phyloP scores from a whole-genome alignment of 2,329 filamentous ascomycete genomes.

The Ceratocystis cacaofunesta region DNA sequence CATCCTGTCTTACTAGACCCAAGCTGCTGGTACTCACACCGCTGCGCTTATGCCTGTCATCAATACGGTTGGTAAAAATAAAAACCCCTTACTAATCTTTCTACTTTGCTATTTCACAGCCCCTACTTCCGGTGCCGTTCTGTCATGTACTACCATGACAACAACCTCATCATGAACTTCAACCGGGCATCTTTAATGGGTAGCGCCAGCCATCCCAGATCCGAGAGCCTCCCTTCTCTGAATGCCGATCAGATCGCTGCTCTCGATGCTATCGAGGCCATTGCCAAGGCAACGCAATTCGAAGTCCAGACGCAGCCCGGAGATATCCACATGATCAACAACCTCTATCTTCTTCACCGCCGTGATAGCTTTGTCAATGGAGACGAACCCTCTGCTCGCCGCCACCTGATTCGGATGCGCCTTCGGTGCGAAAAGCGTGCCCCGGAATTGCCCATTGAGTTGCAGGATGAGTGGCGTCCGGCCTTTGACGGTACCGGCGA shows the following conservation, averaged over 20 bases:
- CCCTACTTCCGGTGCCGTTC: slow-evolving; percentile 44
- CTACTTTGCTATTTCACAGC: slow-evolving; percentile 23
- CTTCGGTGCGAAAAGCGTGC: slow-evolving; percentile 37
- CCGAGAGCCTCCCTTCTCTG: slow-evolving; percentile 34
- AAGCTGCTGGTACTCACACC: neutral
- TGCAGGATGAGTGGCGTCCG: slow-evolving; percentile 36
- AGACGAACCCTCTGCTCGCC: slow-evolving; percentile 29
- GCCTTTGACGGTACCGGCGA: slow-evolving; percentile 34
- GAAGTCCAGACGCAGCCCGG: slow-evolving; percentile 41
- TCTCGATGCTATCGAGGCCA: slow-evolving; percentile 40
- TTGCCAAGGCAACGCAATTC: slow-evolving; percentile 40
- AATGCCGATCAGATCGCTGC: slow-evolving; percentile 38
- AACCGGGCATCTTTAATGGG: slow-evolving; percentile 40
- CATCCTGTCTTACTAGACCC: neutral
- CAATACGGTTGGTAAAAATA: too few species aligned
- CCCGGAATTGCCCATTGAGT: slow-evolving; percentile 36
- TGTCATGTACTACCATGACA: slow-evolving; percentile 37
- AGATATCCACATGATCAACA: slow-evolving; percentile 52
- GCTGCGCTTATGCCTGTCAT: neutral
- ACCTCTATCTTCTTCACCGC: slow-evolving; percentile 44
- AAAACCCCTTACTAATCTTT: neutral
- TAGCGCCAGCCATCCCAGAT: slow-evolving; percentile 38
- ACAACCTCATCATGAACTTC: slow-evolving; percentile 43
- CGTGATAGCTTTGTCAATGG: slow-evolving; percentile 44
- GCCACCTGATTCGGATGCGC: slow-evolving; percentile 46